phyloP scores from a whole-genome alignment of 2,329 filamentous ascomycete genomes.

The Aspergillus eucalypticola region DNA sequence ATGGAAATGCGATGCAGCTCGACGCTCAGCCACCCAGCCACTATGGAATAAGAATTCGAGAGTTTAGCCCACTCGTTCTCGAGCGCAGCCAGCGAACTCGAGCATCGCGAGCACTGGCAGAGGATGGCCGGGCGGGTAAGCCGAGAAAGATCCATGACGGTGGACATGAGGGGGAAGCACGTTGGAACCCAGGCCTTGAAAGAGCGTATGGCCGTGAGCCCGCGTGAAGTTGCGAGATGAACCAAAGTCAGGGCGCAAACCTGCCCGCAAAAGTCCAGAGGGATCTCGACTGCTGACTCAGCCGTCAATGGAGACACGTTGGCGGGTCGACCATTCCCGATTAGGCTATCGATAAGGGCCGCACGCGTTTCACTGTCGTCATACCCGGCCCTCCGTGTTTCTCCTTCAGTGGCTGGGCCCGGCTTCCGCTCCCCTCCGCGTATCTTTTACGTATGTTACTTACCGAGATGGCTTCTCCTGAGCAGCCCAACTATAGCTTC shows the following conservation, averaged over 20 bases:
- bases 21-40: slow-evolving; percentile 40
- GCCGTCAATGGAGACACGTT: slow-evolving; percentile 21
- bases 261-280: slow-evolving; percentile 23
- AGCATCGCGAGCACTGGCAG: slow-evolving; percentile 40
- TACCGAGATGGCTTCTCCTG: background rate
- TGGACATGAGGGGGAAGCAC: background rate
- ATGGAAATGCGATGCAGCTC: slow-evolving; percentile 40
- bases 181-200: slow-evolving; percentile 5
- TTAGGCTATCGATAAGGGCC: slow-evolving; percentile 25
- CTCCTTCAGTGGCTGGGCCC: background rate
- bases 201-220: slow-evolving; percentile 5
- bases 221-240: slow-evolving; percentile 14
- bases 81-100: slow-evolving; percentile 43
- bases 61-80: slow-evolving; percentile 45
- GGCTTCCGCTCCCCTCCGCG: background rate
- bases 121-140: slow-evolving; percentile 41
- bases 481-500: no score
- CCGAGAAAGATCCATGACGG: slow-evolving; percentile 37
- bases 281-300: slow-evolving; percentile 34
- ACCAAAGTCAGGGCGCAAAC: slow-evolving; percentile 16
- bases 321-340: slow-evolving; percentile 20
- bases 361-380: slow-evolving; percentile 14
- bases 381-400: slow-evolving; percentile 2
- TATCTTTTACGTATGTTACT: background rate
- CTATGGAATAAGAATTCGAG: slow-evolving; percentile 40